phyloP scores from a whole-genome alignment of 2,329 filamentous ascomycete species.

The Colletotrichum viniferum region DNA sequence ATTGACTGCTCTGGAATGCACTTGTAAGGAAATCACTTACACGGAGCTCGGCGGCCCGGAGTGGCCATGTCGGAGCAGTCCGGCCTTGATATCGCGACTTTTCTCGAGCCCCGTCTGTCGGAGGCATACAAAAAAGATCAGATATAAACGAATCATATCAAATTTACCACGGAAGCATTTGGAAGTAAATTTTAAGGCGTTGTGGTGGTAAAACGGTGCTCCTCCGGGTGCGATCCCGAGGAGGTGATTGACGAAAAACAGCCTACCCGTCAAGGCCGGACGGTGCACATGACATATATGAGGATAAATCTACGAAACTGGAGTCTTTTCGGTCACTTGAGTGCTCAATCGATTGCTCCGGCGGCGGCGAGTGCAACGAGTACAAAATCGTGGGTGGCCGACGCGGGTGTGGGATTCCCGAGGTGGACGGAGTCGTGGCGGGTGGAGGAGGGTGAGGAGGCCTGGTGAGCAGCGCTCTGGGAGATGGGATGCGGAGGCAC shows the following conservation, averaged over 20 bases:
- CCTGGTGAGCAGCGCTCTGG: conserved; percentile 18
- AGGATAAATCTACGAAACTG: not conserved
- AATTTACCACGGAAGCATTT: not conserved
- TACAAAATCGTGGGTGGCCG: conserved; percentile 63
- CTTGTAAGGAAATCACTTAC: conserved; percentile 13
- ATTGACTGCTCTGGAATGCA: not conserved
- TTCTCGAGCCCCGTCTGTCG: not conserved
- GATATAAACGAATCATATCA: too few species aligned
- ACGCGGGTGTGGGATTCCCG: conserved; percentile 33
- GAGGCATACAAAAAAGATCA: not conserved
- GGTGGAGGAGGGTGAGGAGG: conserved; percentile 32
- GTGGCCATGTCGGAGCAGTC: not conserved
- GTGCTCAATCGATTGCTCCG: conserved; percentile 43
- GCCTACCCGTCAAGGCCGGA: conserved; percentile 12
- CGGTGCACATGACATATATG: not conserved
- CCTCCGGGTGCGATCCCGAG: conserved; percentile 7
- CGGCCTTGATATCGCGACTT: conserved; percentile 12
- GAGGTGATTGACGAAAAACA: conserved; percentile 14
- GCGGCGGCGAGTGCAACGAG: conserved; percentile 62
- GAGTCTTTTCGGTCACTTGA: conserved; percentile 23
- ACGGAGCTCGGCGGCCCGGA: conserved; percentile 10
- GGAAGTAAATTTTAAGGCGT: not conserved
- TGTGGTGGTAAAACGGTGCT: conserved; percentile 4
- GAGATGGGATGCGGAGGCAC: conserved; percentile 22
- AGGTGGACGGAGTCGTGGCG: conserved; percentile 33